These are phyloP conservation scores for Acanthochlamys bracteata DNA, from an alignment of 106 monocot genomes.

Conservation along the genomic window DNA sequence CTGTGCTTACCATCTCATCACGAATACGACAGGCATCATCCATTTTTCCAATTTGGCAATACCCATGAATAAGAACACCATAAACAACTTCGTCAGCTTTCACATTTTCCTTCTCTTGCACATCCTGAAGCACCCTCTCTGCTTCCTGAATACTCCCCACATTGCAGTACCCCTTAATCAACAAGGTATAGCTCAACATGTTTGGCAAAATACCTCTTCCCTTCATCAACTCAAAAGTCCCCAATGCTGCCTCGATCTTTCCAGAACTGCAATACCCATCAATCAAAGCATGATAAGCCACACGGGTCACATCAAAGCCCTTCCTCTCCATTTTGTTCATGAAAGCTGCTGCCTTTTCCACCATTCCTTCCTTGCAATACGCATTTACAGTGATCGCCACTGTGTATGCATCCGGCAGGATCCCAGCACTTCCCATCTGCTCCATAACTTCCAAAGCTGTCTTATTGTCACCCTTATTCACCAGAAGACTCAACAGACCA, in stretches of 20 bases:
- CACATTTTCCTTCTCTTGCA: slow-evolving; percentile 35
- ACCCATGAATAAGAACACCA: slow-evolving; percentile 60
- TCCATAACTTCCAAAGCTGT: slow-evolving; percentile 39
- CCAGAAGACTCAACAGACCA: slow-evolving; percentile 48
- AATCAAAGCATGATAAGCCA: slow-evolving; percentile 61
- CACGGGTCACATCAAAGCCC: slow-evolving; percentile 62
- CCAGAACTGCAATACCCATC: slow-evolving; percentile 63
- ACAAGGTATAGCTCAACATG: slow-evolving; percentile 50
- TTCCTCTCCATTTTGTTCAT: slow-evolving; percentile 52
- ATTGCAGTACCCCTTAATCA: slow-evolving; percentile 78
- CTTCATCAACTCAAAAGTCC: slow-evolving; percentile 30
- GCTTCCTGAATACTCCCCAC: slow-evolving; percentile 51
- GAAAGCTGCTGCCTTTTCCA: slow-evolving; percentile 37
- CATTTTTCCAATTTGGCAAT: slow-evolving; percentile 52
- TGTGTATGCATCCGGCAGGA: slow-evolving; percentile 68
- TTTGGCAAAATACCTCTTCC: slow-evolving; percentile 45
- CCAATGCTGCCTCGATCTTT: slow-evolving; percentile 47
- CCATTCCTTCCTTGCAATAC: slow-evolving; percentile 48
- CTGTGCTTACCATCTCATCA: slow-evolving; percentile 46
- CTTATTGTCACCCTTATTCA: slow-evolving; percentile 24
- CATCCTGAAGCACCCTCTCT: slow-evolving; percentile 45
- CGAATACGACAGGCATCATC: slow-evolving; percentile 57
- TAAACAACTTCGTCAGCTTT: slow-evolving; percentile 51
- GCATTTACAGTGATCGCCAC: slow-evolving; percentile 73
- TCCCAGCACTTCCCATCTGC: slow-evolving; percentile 45